Conservation (phyloP, 345 rosid genomes). For the Conringia planisiliqua region DNA sequence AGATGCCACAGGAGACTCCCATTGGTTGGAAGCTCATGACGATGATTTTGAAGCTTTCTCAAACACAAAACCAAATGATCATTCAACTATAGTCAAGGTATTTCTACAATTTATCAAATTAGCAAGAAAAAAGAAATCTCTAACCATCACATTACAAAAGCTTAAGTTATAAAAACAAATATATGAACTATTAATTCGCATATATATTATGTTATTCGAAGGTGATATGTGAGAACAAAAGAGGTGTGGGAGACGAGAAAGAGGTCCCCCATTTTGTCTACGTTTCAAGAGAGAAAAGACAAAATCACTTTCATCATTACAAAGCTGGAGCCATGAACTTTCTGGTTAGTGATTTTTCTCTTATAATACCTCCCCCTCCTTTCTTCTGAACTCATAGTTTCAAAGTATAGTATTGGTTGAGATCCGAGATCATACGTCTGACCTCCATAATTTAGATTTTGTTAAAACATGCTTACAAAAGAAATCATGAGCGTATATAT, state of each 20-base stretch:
- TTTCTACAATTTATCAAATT: background rate
- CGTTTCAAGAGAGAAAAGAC: slow-evolving; percentile 63
- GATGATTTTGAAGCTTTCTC: slow-evolving; percentile 46
- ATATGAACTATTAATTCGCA: too few species aligned
- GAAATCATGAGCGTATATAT: too few species aligned
- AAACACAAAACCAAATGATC: slow-evolving; percentile 38
- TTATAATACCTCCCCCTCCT: too few species aligned
- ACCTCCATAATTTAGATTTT: too few species aligned
- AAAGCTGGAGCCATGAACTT: slow-evolving; percentile 87
- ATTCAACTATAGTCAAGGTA: slow-evolving; percentile 62
- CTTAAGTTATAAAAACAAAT: background rate
- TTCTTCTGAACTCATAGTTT: too few species aligned
- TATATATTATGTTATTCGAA: background rate
- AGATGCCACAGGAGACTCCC: background rate
- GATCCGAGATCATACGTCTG: too few species aligned
- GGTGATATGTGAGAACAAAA: slow-evolving; percentile 57
- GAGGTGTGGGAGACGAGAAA: slow-evolving; percentile 22
- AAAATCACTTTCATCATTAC: slow-evolving; percentile 51
- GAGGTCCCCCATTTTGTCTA: slow-evolving; percentile 59
- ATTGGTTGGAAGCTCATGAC: background rate
- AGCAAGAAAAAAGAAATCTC: background rate
- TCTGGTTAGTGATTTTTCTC: slow-evolving; percentile 37
- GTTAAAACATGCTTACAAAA: too few species aligned
- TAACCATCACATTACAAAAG: background rate
- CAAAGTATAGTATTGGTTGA: too few species aligned